Percentiles rank a stretch among this genome's conserved stretches.
Conservation (phyloP, 495 filamentous ascomycete species). For the Tuber microsphaerosporum region DNA sequence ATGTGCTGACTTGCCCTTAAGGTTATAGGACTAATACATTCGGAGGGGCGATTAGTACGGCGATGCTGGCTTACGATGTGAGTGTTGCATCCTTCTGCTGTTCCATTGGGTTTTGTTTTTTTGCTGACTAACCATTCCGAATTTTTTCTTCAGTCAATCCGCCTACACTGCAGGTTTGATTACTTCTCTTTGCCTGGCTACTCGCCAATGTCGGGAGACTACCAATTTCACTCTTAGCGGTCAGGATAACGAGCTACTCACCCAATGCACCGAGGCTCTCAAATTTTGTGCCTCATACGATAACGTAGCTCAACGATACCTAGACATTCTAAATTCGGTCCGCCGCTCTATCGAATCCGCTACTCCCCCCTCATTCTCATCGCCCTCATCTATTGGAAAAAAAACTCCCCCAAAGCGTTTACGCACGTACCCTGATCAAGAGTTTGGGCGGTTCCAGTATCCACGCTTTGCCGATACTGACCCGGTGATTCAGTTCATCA, state of each 20-base stretch:
- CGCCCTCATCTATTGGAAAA: not conserved
- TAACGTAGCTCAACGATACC: slow-evolving; percentile 27
- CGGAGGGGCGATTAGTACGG: slow-evolving; percentile 35
- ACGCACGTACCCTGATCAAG: not conserved
- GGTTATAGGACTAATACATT: slow-evolving; percentile 38
- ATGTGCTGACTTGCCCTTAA: slow-evolving; percentile 22
- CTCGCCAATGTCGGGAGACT: slow-evolving; percentile 7
- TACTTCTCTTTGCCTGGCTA: slow-evolving; percentile 23
- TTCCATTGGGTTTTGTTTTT: not conserved
- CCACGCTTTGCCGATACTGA: not conserved
- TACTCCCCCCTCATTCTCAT: not conserved
- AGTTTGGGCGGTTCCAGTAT: not conserved
- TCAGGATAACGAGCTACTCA: slow-evolving; percentile 18
- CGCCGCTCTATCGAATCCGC: slow-evolving; percentile 2
- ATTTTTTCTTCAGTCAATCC: slow-evolving; percentile 21
- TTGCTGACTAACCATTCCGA: slow-evolving; percentile 8
- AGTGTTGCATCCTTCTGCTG: not conserved
- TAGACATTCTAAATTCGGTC: slow-evolving; percentile 28
- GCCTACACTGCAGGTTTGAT: slow-evolving; percentile 36
- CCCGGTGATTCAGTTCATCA: slow-evolving; percentile 17
- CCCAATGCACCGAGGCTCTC: slow-evolving; percentile 25
- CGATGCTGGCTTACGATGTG: slow-evolving; percentile 39
- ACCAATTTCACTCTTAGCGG: slow-evolving; percentile 1
- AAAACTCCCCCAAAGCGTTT: slow-evolving; percentile 5
- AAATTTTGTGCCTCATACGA: slow-evolving; percentile 30